Evolutionary conservation across 805 yeast species (phyloP).

Genomic region (Jamesozyma jinghongensis): DNA sequence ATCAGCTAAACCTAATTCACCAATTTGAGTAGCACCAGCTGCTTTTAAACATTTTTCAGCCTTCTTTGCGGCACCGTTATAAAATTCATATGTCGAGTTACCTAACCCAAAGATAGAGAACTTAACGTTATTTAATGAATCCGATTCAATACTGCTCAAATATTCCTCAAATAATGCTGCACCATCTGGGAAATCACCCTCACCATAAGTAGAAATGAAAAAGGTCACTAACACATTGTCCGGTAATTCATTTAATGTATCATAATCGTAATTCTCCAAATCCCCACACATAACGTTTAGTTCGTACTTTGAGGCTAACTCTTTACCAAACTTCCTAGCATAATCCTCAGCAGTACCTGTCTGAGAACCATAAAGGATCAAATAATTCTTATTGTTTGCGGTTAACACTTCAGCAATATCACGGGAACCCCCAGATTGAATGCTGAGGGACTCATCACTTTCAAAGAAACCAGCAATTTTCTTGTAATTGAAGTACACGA

Average conservation of each 20-base stretch:
- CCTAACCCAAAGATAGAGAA: slow-evolving; percentile 86
- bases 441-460: slow-evolving; percentile 29
- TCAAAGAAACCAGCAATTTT: slow-evolving; percentile 25
- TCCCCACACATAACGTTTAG: slow-evolving; percentile 79
- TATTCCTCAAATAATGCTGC: slow-evolving; percentile 72
- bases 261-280: slow-evolving; percentile 80
- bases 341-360: slow-evolving; percentile 99
- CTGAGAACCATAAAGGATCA: slow-evolving; percentile 87
- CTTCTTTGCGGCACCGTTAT: slow-evolving; percentile 71
- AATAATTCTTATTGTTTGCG: slow-evolving; percentile 58
- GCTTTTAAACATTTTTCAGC: slow-evolving; percentile 41
- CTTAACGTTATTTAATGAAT: slow-evolving; percentile 43
- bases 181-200: slow-evolving; percentile 96
- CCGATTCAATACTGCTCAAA: slow-evolving; percentile 48
- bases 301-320: slow-evolving; percentile 72
- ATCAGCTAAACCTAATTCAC: slow-evolving; percentile 83
- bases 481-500: slow-evolving; percentile 5
- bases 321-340: slow-evolving; percentile 83
- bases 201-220: slow-evolving; percentile 91
- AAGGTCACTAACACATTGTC: slow-evolving; percentile 56
- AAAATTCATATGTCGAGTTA: slow-evolving; percentile 88
- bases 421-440: slow-evolving; percentile 38
- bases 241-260: slow-evolving; percentile 57
- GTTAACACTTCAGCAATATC: slow-evolving; percentile 51
- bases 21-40: slow-evolving; percentile 67